These are phyloP conservation scores for Alisma plantagoaquatica DNA, from an alignment of 106 monocot genomes.

Conservation along the genomic window DNA sequence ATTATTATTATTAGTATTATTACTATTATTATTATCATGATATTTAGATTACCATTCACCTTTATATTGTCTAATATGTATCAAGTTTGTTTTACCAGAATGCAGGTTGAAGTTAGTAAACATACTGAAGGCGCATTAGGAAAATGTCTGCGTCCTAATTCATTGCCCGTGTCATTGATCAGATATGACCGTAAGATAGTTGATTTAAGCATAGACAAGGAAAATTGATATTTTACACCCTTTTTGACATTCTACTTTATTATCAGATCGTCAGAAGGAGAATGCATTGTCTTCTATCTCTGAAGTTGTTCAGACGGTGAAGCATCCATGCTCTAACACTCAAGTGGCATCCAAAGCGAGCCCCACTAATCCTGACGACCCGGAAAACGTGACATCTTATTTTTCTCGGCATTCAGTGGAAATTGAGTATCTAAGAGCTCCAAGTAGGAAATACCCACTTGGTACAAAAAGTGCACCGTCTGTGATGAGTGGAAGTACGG, in stretches of 20 bases:
- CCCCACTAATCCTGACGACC: background rate
- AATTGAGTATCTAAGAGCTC: conserved; percentile 27
- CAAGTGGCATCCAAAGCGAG: background rate
- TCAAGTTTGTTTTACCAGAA: too few species aligned
- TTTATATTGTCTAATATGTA: too few species aligned
- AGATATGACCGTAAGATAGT: conserved; percentile 71
- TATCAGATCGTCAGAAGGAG: conserved; percentile 27
- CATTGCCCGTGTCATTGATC: conserved; percentile 82
- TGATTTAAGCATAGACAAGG: background rate
- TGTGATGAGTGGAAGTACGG: conserved; percentile 17
- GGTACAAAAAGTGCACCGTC: conserved; percentile 39
- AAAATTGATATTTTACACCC: conserved; percentile 1
- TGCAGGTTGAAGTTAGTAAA: conserved; percentile 99
- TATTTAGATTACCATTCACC: too few species aligned
- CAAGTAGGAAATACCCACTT: conserved; percentile 30
- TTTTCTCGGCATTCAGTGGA: conserved; percentile 19
- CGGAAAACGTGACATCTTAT: background rate
- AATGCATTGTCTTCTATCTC: conserved; percentile 19
- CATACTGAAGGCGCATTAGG: conserved; percentile 80
- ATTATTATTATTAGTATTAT: too few species aligned
- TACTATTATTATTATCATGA: too few species aligned
- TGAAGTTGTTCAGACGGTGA: conserved; percentile 25
- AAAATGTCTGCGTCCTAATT: conserved; percentile 76
- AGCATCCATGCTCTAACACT: conserved; percentile 8
- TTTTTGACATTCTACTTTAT: background rate